Conservation (phyloP, 148 eudicot genomes). For the Linanthus parryae region DNA sequence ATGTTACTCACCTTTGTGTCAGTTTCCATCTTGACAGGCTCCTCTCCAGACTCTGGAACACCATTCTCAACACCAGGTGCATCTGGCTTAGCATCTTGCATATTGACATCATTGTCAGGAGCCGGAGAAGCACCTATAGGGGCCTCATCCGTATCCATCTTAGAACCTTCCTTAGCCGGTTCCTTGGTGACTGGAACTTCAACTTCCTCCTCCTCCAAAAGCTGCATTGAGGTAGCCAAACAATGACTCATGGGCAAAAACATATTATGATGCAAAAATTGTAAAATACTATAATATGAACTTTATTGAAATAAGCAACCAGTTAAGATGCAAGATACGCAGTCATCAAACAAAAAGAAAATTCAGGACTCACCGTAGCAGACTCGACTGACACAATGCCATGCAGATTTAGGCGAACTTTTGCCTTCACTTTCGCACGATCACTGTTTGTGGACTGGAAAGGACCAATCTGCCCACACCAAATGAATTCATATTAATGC, state of each 20-base stretch:
- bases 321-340: too few species aligned
- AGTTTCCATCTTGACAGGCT: conserved; percentile 76
- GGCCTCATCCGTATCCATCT: conserved; percentile 74
- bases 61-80: conserved; percentile 61
- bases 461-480: conserved; percentile 71
- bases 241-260: neutral
- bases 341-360: too few species aligned
- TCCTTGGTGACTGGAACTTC: conserved; percentile 76
- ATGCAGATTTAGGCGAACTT: conserved; percentile 70
- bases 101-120: conserved; percentile 57
- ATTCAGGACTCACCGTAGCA: conserved; percentile 63
- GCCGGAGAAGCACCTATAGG: conserved; percentile 29
- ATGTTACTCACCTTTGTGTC: conserved; percentile 55
- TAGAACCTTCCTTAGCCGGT: conserved; percentile 35
- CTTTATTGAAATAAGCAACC: too few species aligned
- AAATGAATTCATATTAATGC: neutral
- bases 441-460: conserved; percentile 65
- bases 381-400: conserved; percentile 79
- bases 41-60: conserved; percentile 59
- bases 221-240: conserved; percentile 28
- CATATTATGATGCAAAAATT: neutral
- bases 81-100: conserved; percentile 75
- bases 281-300: too few species aligned
- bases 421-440: conserved; percentile 70
- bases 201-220: conserved; percentile 83